Evolutionary conservation across 2,329 filamentous ascomycete genomes (phyloP), one percentile per base, ranked within the genome.

Genomic region (Alternaria sp.): DNA sequence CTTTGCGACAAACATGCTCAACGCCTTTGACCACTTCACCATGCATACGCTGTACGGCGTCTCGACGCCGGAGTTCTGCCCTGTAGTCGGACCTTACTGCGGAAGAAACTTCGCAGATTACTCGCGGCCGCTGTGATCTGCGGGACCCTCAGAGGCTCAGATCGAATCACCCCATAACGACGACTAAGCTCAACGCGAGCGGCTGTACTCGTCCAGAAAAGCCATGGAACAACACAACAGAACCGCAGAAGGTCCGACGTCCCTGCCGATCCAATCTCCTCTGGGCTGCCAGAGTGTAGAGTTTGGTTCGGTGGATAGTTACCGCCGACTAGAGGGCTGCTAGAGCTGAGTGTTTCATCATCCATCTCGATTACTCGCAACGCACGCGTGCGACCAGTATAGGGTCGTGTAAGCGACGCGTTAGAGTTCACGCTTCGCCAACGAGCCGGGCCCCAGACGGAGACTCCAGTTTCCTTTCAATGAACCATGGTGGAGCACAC

Each of bases 401-500:
- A 49, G 54, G 47, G 44, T 50, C 54, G 50, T 36, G 44, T 36
- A 51, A 54, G 36, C 50, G 61, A 66, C 52, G 46, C 40, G 12
- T 61, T 57, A 50, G 44, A 61, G 43, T 61, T 40, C 26, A 54
- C 28, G 28, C 25, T 54, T 60, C 52, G 54, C 64, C 57, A 58
- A 46, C 47, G 46, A 64, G 30, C 47, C 51, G 47, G 51, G 51
- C 19, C n/a, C 26, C 19, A 43, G 26, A 49, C 23, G 28, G 44
- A 61, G 45, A 52, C 56, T 46, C 50, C 40, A 54, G 44, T 30
- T 46, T 25, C 46, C 54, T 44, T 25, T 66, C 52, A 13, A 26
- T 26, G 56, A 61, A 62, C 58, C 61, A 59, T 61, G 57, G 63
- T 62, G 60, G 57, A 57, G 55, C 40, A n/a, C 36, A 52, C 56